Evolutionary conservation across 345 rosid species (phyloP), one percentile per base, ranked within the genome.

Genomic region (Cardamine occulta): DNA sequence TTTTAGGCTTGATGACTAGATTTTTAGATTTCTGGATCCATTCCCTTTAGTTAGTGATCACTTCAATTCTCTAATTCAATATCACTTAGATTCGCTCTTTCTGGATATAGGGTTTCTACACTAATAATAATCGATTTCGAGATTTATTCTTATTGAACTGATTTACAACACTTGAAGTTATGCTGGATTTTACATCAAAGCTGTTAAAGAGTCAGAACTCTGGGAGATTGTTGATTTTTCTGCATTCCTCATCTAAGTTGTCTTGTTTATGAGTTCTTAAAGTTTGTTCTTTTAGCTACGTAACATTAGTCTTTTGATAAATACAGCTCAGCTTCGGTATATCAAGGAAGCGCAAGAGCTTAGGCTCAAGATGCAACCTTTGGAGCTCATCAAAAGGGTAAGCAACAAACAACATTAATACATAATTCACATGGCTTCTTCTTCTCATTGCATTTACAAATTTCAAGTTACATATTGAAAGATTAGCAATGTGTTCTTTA

Each of bases 331-430:
- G 60, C 83, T 84, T 63, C 80, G 77, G 55, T 79, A 85, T 69
- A 79, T 90, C 49, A 90, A 81, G 80, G 99, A 95, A 81, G 88
- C 96, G 12, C 86, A 89, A 83, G 93, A 90, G 84, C 72, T 89
- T 21, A 90, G 94, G 68, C 89, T 88, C 29, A 87, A 96, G 53
- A 81, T 88, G 97, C 97, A 86, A 81, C 97, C 94, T 1, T 74
- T 87, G 83, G 89, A 86, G 59, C 87, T 92, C 65, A 90, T 95
- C 65, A 89, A 89, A 82, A 86, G 93, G 69, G 97, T 95, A 82
- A 69, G 82, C 26, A 29, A 21, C 52, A 6, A 1, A 2, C 52
- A 6, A 2, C 56, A 32, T 17, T 26, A 3, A 5, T 44, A 14
- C 18, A 44, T 44, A 14, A 44, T 44, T 14, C 48, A 44, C 48